These are phyloP conservation scores for Ascochyta viciae-villosae DNA, from an alignment of 2,329 filamentous ascomycete genomes.

Conservation along the genomic window DNA sequence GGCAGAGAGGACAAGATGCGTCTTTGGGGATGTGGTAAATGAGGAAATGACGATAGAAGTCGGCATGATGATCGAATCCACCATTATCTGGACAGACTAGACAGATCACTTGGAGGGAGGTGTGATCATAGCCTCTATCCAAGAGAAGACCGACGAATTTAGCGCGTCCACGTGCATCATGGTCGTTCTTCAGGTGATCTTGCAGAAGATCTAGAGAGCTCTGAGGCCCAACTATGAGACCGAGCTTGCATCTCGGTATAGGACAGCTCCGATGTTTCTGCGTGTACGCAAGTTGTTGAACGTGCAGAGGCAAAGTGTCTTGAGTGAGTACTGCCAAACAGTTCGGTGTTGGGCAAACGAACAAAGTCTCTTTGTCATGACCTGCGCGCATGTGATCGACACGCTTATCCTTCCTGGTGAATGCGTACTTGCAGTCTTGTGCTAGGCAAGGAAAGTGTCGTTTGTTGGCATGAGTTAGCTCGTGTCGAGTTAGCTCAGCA, in stretches of 20 bases:
- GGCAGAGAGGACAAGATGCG: neutral
- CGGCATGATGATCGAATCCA: slow-evolving; percentile 1
- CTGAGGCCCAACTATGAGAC: neutral
- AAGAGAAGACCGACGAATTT: neutral
- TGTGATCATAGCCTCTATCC: slow-evolving; percentile 17
- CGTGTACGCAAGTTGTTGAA: neutral
- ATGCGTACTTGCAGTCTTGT: slow-evolving; percentile 8
- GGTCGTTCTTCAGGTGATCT: slow-evolving; percentile 9
- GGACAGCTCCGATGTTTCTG: slow-evolving; percentile 7
- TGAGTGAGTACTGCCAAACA: neutral
- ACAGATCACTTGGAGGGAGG: slow-evolving; percentile 6
- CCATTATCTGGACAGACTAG: slow-evolving; percentile 9
- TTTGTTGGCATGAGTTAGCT: neutral
- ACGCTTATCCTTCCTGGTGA: slow-evolving; percentile 23
- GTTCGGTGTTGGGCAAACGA: slow-evolving; percentile 3
- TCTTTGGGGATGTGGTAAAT: neutral
- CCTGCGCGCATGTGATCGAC: slow-evolving; percentile 22
- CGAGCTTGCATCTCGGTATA: slow-evolving; percentile 12
- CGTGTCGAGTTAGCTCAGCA: slow-evolving; percentile 14
- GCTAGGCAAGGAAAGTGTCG: slow-evolving; percentile 8
- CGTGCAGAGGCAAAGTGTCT: slow-evolving; percentile 11
- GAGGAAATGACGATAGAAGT: slow-evolving; percentile 15
- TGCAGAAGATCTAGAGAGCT: slow-evolving; percentile 6
- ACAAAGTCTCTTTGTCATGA: slow-evolving; percentile 17
- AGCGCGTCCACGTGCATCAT: slow-evolving; percentile 10